Conservation (phyloP, 192 early-diverging fungal genomes). For the Paraglomus brasilianum region DNA sequence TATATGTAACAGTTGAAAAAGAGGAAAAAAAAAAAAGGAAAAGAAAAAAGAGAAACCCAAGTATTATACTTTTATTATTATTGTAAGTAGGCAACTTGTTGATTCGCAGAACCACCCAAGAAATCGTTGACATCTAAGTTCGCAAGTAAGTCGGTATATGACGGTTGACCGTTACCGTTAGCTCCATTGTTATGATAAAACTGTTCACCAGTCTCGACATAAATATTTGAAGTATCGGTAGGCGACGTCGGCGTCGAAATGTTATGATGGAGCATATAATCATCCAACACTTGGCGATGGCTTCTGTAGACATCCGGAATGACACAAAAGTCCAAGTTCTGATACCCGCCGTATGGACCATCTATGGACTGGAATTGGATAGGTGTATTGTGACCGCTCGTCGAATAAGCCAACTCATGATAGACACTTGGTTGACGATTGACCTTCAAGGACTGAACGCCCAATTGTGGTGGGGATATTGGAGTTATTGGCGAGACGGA, state of each 20-base stretch:
- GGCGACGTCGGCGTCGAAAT: constrained; percentile 5
- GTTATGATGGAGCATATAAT: constrained; percentile 22
- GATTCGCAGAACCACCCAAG: constrained; percentile 15
- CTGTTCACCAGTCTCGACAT: background rate
- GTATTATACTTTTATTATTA: background rate
- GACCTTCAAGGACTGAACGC: too few species aligned
- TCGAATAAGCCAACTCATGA: background rate
- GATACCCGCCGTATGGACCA: background rate
- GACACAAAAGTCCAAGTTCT: background rate
- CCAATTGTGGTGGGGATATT: background rate
- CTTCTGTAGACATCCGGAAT: constrained; percentile 25
- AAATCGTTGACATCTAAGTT: background rate
- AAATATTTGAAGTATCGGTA: background rate
- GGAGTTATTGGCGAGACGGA: background rate
- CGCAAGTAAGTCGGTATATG: constrained; percentile 11
- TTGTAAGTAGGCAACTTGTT: constrained; percentile 18
- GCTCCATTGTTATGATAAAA: constrained; percentile 1
- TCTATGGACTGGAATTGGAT: background rate
- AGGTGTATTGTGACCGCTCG: background rate
- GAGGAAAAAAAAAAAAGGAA: background rate
- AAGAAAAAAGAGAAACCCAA: too few species aligned
- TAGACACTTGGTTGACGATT: too few species aligned
- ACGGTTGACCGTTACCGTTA: background rate
- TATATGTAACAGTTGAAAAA: background rate
- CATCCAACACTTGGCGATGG: constrained; percentile 18